Conservation (phyloP, 345 rosid species). For the Murraya paniculata region DNA sequence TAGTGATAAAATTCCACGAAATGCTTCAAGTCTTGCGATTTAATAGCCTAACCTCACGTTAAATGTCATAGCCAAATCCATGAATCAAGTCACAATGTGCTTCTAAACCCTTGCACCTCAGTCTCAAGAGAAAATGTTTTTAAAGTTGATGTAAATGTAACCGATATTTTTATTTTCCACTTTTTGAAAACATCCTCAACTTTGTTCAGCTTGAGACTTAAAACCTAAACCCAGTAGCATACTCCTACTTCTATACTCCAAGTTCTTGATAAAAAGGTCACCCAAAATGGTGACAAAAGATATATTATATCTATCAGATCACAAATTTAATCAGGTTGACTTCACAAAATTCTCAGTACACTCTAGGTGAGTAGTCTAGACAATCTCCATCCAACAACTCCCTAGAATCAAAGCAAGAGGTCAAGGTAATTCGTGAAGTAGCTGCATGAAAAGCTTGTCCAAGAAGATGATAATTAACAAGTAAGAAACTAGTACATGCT, state of each 20-base stretch:
- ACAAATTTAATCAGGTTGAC: no score
- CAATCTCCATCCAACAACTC: neutral
- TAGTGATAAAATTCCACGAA: neutral
- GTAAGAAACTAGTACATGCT: neutral
- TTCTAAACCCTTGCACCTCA: neutral
- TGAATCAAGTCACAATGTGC: neutral
- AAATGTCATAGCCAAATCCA: neutral
- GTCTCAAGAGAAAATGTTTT: neutral
- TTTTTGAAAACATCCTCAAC: neutral
- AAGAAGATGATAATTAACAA: neutral
- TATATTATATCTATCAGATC: no score
- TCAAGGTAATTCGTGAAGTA: neutral
- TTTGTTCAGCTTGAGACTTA: neutral
- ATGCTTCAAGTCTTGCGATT: neutral
- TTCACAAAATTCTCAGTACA: no score
- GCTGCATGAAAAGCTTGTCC: neutral
- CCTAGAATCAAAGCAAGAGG: no score
- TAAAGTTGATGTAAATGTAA: neutral
- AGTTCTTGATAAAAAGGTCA: neutral
- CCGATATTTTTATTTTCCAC: neutral
- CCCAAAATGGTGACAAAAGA: neutral
- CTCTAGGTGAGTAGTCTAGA: neutral
- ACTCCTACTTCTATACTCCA: no score
- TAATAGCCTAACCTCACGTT: neutral
- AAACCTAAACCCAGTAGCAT: neutral